Percentiles rank a stretch among this genome's conserved stretches.
Evolutionary conservation across 2,329 filamentous ascomycete genomes (phyloP).

Genomic region (Talaromyces sp.): DNA sequence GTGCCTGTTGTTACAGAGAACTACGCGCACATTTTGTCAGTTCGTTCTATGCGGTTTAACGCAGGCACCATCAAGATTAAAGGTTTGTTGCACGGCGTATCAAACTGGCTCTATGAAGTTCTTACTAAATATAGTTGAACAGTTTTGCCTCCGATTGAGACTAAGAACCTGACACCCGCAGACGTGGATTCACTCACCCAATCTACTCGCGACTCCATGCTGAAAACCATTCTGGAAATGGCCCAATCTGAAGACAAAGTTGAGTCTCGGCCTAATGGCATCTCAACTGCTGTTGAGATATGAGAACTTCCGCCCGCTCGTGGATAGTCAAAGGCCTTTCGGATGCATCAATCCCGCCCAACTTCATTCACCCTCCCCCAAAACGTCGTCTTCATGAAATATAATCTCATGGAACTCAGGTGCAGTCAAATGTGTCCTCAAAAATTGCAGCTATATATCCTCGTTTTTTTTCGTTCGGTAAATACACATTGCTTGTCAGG

Average conservation of each 20-base stretch:
- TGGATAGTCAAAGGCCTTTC: neutral
- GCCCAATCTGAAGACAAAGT: constrained; percentile 29
- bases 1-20: constrained; percentile 82
- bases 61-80: constrained; percentile 73
- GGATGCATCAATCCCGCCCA: too few relatives aligned
- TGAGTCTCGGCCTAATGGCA: constrained; percentile 26
- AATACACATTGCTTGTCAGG: constrained; percentile 7
- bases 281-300: constrained; percentile 39
- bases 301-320: constrained; percentile 25
- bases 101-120: neutral
- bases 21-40: constrained; percentile 72
- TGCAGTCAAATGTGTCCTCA: neutral
- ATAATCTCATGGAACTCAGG: neutral
- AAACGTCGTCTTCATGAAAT: neutral
- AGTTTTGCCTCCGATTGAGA: constrained; percentile 82
- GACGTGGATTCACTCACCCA: constrained; percentile 76
- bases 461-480: constrained; percentile 8
- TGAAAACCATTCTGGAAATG: constrained; percentile 58
- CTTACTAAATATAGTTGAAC: neutral
- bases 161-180: constrained; percentile 68
- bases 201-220: constrained; percentile 73
- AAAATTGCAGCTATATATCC: constrained; percentile 7
- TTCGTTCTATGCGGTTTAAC: constrained; percentile 67
- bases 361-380: neutral
- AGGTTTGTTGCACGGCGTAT: constrained; percentile 52